A percentile compares a stretch with the other conserved stretches of the same genome.
Conservation (phyloP, 495 filamentous ascomycete genomes). For the Darksidea phi region DNA sequence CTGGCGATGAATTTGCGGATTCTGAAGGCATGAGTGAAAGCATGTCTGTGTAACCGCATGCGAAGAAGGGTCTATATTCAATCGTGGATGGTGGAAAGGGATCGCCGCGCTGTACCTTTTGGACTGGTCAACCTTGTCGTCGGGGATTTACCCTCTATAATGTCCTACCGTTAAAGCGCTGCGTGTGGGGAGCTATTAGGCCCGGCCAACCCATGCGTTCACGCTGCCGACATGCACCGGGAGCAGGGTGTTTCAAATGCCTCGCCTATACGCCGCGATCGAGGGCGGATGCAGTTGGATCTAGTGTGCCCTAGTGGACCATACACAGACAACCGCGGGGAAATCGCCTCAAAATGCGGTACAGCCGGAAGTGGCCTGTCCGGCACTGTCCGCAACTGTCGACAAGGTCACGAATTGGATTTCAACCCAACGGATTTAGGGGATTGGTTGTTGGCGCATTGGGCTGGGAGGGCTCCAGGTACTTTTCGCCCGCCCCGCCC, state of each 20-base stretch:
- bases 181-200: constrained; percentile 3
- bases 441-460: constrained; percentile 5
- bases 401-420: neutral
- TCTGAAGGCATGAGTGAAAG: constrained; percentile 33
- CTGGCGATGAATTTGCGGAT: constrained; percentile 17
- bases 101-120: neutral
- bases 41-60: constrained; percentile 22
- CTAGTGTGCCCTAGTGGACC: constrained; percentile 27
- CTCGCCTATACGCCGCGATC: constrained; percentile 8
- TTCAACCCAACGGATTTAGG: neutral
- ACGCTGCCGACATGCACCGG: constrained; percentile 12
- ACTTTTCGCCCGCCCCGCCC: no score
- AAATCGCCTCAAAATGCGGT: constrained; percentile 20
- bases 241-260: constrained; percentile 23
- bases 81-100: neutral
- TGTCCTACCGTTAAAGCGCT: constrained; percentile 1
- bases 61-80: neutral
- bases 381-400: constrained; percentile 17
- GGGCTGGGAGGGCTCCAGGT: no score
- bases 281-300: constrained; percentile 14
- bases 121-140: constrained; percentile 12
- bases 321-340: constrained; percentile 29
- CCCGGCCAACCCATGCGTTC: constrained; percentile 4
- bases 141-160: constrained; percentile 24
- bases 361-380: constrained; percentile 3